Conservation (phyloP, 169 alveolate genomes). For the Cryptosporidium sp. region DNA sequence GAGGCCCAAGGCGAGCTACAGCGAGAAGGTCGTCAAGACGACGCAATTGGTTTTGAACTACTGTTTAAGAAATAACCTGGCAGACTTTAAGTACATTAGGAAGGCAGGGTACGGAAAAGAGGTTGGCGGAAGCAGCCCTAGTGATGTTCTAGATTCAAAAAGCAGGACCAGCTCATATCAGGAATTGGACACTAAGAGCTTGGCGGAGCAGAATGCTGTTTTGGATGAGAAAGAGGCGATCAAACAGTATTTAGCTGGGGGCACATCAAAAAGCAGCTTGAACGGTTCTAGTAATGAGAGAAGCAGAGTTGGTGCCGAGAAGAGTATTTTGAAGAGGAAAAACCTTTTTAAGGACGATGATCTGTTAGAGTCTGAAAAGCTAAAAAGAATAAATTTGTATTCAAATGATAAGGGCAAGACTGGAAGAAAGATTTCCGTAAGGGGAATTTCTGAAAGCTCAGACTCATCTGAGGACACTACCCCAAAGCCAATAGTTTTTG, state of each 20-base stretch:
- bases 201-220: not conserved
- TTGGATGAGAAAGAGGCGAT: not conserved
- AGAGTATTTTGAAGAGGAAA: slow-evolving; percentile 7
- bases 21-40: slow-evolving; percentile 15
- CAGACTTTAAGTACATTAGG: not conserved
- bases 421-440: slow-evolving; percentile 20
- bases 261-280: not conserved
- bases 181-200: not conserved
- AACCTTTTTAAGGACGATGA: not conserved
- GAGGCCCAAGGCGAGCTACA: slow-evolving; percentile 50
- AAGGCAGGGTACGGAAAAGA: not conserved
- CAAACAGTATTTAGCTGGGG: not conserved
- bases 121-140: not conserved
- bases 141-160: not conserved
- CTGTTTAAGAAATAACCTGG: slow-evolving; percentile 17
- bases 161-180: not conserved
- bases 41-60: slow-evolving; percentile 27
- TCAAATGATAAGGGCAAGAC: slow-evolving; percentile 16
- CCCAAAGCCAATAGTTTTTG: slow-evolving; percentile 1
- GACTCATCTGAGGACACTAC: not conserved
- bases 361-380: not conserved
- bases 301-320: not conserved
- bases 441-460: slow-evolving; percentile 49
- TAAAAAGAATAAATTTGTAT: not conserved
- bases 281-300: not conserved